Base-by-base conservation (phyloP, 805 yeast genomes). In the Pichia gijzeniarum region DNA sequence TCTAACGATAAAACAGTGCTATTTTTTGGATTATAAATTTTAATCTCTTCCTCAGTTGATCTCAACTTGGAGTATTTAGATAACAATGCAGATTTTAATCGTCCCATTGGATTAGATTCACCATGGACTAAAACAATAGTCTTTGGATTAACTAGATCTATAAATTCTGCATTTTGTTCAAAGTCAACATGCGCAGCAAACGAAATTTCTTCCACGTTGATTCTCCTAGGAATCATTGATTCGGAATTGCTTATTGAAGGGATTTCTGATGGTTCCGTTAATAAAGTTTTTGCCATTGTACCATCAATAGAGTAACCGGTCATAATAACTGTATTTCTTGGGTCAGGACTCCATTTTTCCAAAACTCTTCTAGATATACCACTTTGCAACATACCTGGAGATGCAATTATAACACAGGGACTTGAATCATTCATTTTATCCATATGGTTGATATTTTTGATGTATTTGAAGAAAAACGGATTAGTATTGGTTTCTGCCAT, bases 151-250 rank as follows among this genome's bases (percentile, higher is more conserved):
- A 93, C 87, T 48, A 80, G 71, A 54, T 90, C 96, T 48, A 93
- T 93, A 59, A 93, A 93, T 46, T 85, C 86, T 1, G 95, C 71
- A 55, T 93, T 93, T 59, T 93, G 96, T 56, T 85, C 88, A 64
- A 84, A 93, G 61, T 93, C 99, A 19, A 93, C 99, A 65, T 93
- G 99, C 0, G 99, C 99, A n/a, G 99, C 98, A 72, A 93, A 93
- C 1, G 98, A 90, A 4, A 93, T 83, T 63, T 93, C 99, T 53
- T 91, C 97, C 16, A 93, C 82, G 39, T 76, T 77, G 45, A 95
- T 67, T 52, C 97, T 74, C 58, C 99, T 79, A 5, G 98, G 97
- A 35, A 93, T 83, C 48, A 79, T 76, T 17, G 81, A 68, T 49
- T 89, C 96, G 0, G 95, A 86, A 53, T 86, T 87, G n/a, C 72